A percentile compares a stretch with the other conserved stretches of the same genome.
phyloP scores from a whole-genome alignment of 352 stramenopile genomes.

The Phytophthora cajani region DNA sequence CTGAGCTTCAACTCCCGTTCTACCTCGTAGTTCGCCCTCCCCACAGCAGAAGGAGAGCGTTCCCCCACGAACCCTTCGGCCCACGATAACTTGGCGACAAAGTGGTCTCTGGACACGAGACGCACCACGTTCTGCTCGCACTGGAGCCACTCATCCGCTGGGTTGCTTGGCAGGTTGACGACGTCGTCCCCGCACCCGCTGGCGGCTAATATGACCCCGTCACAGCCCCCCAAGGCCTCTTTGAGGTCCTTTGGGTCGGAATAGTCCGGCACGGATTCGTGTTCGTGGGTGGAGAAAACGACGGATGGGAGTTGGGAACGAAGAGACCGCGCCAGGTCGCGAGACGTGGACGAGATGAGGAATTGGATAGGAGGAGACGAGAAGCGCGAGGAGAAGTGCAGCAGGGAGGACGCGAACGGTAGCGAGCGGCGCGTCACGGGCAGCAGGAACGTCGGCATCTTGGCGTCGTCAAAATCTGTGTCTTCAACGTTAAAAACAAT shows the following conservation, averaged over 20 bases:
- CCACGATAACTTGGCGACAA: slow-evolving; percentile 68
- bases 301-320: slow-evolving; percentile 26
- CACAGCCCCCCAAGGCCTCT: slow-evolving; percentile 49
- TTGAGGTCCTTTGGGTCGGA: slow-evolving; percentile 47
- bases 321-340: slow-evolving; percentile 33
- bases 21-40: slow-evolving; percentile 51
- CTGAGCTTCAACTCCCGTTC: slow-evolving; percentile 47
- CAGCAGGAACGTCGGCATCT: slow-evolving; percentile 41
- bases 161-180: slow-evolving; percentile 25
- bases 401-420: slow-evolving; percentile 30
- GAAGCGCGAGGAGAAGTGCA: slow-evolving; percentile 14
- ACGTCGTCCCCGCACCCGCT: slow-evolving; percentile 27
- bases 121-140: slow-evolving; percentile 34
- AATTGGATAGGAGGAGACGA: slow-evolving; percentile 16
- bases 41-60: slow-evolving; percentile 38
- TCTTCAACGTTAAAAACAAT: not conserved
- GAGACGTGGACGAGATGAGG: slow-evolving; percentile 27
- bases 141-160: slow-evolving; percentile 30
- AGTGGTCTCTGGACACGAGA: slow-evolving; percentile 33
- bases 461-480: not conserved
- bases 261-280: slow-evolving; percentile 50
- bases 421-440: slow-evolving; percentile 45
- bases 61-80: slow-evolving; percentile 45
- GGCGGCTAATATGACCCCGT: slow-evolving; percentile 53
- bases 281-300: slow-evolving; percentile 38